These are phyloP conservation scores for Tremella fuciformis DNA, from an alignment of 768 basidiomycete genomes.

Conservation along the genomic window DNA sequence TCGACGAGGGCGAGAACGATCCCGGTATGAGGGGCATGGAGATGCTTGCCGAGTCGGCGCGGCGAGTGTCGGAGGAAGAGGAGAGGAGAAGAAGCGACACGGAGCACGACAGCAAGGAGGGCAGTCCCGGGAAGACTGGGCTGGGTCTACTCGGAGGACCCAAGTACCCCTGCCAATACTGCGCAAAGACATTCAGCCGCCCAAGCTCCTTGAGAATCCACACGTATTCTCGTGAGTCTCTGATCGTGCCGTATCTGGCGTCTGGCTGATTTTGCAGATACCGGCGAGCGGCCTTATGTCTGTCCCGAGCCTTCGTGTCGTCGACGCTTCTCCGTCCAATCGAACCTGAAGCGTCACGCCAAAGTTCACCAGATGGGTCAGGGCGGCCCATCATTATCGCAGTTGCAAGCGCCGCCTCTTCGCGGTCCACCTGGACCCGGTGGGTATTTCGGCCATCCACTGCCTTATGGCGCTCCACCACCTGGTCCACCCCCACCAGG, in stretches of 20 bases:
- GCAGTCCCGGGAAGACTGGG: constrained; percentile 14
- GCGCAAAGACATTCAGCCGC: constrained; percentile 47
- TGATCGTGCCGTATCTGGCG: not conserved
- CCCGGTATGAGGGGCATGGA: constrained; percentile 38
- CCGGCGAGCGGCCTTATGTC: constrained; percentile 47
- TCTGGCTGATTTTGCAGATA: constrained; percentile 20
- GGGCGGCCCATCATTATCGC: too few species aligned
- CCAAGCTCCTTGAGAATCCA: constrained; percentile 48
- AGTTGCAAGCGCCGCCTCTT: not conserved
- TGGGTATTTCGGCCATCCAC: not conserved
- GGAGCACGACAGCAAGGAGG: constrained; percentile 11
- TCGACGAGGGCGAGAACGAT: constrained; percentile 17
- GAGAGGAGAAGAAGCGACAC: not conserved
- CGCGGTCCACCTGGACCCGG: not conserved
- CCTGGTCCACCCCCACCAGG: constrained; percentile 1
- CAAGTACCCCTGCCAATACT: constrained; percentile 45
- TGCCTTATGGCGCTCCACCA: not conserved
- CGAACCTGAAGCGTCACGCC: constrained; percentile 49
- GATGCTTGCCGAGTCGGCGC: constrained; percentile 29
- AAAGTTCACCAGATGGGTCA: constrained; percentile 43
- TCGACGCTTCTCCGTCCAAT: constrained; percentile 48
- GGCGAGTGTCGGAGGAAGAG: constrained; percentile 25
- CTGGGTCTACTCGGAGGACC: constrained; percentile 26
- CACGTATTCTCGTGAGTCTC: constrained; percentile 48
- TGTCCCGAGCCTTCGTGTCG: constrained; percentile 45